These are phyloP conservation scores for Glaciozyma martinii DNA, from an alignment of 768 basidiomycete species.

Conservation along the genomic window DNA sequence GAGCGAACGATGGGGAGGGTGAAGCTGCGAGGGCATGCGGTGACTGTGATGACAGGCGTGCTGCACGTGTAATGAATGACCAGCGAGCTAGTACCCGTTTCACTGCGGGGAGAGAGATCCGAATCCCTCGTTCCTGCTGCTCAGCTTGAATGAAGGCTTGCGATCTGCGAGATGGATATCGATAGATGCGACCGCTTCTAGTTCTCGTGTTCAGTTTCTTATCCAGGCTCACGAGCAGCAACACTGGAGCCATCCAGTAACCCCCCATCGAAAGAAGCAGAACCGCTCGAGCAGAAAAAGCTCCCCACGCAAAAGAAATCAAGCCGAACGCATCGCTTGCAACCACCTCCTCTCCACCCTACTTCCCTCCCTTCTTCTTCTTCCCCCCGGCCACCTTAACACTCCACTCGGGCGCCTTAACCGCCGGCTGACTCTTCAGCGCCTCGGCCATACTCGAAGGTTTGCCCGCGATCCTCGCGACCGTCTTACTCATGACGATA, in stretches of 20 bases:
- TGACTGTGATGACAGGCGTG: constrained; percentile 9
- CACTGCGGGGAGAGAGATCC: no score
- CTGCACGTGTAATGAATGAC: no score
- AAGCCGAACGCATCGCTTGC: not conserved
- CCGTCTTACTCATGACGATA: constrained; percentile 12
- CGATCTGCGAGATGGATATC: no score
- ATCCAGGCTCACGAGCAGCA: no score
- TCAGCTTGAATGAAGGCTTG: no score
- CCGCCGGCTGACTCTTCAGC: constrained; percentile 77
- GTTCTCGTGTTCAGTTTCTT: no score
- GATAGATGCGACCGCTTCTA: no score
- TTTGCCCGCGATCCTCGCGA: constrained; percentile 4
- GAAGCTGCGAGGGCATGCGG: constrained; percentile 4
- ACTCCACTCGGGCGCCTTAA: constrained; percentile 61
- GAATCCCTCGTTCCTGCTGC: no score
- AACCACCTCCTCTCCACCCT: not conserved
- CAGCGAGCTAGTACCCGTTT: no score
- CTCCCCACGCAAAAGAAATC: not conserved
- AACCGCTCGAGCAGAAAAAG: no score
- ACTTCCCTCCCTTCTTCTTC: constrained; percentile 61
- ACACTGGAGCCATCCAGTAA: no score
- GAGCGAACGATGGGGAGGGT: not conserved
- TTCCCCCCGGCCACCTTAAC: constrained; percentile 80
- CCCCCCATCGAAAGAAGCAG: no score
- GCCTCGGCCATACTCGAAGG: constrained; percentile 45